Conservation (phyloP, 2,329 filamentous ascomycete species). For the Metarhizium sp. region DNA sequence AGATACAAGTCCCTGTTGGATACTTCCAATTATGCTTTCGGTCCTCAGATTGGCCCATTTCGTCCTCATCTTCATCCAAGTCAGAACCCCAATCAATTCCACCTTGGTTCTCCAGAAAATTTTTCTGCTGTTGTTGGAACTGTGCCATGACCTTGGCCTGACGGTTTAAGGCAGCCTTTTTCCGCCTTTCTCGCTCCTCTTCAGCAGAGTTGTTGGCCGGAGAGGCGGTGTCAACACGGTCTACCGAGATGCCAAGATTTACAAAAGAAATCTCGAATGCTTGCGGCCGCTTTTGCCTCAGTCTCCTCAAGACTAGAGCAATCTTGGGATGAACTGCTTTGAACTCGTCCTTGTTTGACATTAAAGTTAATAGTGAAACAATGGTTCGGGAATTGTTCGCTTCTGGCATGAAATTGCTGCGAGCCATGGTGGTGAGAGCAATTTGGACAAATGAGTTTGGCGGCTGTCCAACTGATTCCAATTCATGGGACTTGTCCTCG, state of each 20-base stretch:
- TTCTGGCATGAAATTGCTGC: conserved; percentile 51
- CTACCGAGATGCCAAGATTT: conserved; percentile 56
- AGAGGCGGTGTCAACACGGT: conserved; percentile 72
- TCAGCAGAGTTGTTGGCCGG: conserved; percentile 62
- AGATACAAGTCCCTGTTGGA: conserved; percentile 83
- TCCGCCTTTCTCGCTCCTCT: conserved; percentile 73
- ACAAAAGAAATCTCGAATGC: conserved; percentile 62
- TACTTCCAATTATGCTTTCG: conserved; percentile 70
- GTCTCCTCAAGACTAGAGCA: conserved; percentile 67
- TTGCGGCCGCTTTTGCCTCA: conserved; percentile 72
- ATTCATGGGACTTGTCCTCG: conserved; percentile 62
- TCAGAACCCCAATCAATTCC: conserved; percentile 77
- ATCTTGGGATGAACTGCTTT: conserved; percentile 81
- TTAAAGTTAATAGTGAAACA: conserved; percentile 51
- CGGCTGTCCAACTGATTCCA: conserved; percentile 35
- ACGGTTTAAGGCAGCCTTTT: conserved; percentile 79
- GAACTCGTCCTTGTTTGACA: conserved; percentile 62
- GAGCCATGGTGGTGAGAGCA: conserved; percentile 55
- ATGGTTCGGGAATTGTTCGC: conserved; percentile 51
- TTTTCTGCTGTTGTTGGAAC: conserved; percentile 95
- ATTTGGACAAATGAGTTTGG: conserved; percentile 62
- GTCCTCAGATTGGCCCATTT: conserved; percentile 47
- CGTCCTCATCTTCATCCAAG: conserved; percentile 64
- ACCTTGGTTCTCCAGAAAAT: conserved; percentile 83
- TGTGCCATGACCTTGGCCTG: conserved; percentile 95